These are phyloP conservation scores for Lentinula lateritia DNA, from an alignment of 768 basidiomycete genomes.

Conservation along the genomic window DNA sequence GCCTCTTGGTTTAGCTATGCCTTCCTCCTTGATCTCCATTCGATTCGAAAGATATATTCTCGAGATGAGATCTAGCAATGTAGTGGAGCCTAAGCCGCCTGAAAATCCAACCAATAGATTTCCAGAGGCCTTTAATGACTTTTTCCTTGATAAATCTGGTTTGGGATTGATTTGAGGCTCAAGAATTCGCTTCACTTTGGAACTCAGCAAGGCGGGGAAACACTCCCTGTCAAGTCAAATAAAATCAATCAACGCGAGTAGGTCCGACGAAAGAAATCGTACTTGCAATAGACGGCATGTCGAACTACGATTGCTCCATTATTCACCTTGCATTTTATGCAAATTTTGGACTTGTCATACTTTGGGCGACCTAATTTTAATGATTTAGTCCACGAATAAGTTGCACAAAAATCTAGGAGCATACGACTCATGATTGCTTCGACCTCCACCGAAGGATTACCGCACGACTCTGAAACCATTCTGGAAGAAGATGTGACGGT, in stretches of 20 bases:
- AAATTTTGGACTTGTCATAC: constrained; percentile 61
- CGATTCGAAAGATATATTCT: constrained; percentile 45
- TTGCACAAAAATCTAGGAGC: constrained; percentile 14
- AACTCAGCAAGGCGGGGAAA: constrained; percentile 55
- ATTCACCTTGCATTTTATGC: constrained; percentile 70
- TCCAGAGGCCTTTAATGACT: constrained; percentile 59
- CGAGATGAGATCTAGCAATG: constrained; percentile 64
- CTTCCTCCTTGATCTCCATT: constrained; percentile 19
- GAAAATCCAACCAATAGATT: constrained; percentile 67
- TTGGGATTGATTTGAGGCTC: constrained; percentile 59
- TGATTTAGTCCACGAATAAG: constrained; percentile 1
- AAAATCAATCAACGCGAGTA: background rate
- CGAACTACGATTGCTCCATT: constrained; percentile 67
- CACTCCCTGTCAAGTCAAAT: constrained; percentile 41
- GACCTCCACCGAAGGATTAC: constrained; percentile 52
- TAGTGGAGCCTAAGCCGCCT: constrained; percentile 74
- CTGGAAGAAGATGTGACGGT: background rate
- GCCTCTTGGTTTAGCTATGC: constrained; percentile 31
- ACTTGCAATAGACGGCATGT: constrained; percentile 86
- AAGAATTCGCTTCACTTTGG: constrained; percentile 60
- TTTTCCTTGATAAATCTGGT: constrained; percentile 51
- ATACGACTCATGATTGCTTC: constrained; percentile 67
- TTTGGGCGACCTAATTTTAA: constrained; percentile 48
- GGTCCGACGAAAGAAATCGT: constrained; percentile 13
- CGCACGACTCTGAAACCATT: constrained; percentile 39